Evolutionary conservation across 371 early-diverging fungal species (phyloP).

Genomic region (Lichtheimia ornata): DNA sequence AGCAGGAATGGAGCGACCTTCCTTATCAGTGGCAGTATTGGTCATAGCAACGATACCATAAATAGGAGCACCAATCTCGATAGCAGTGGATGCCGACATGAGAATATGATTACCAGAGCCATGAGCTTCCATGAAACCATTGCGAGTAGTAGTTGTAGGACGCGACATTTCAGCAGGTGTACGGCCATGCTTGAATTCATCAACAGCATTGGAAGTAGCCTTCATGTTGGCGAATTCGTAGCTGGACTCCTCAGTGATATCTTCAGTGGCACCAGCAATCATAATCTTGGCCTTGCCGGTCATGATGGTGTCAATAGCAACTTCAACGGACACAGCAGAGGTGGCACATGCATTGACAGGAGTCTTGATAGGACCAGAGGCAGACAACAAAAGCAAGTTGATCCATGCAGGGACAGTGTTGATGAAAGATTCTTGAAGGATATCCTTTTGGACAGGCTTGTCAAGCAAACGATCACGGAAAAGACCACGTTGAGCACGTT

Average conservation of each 20-base stretch:
- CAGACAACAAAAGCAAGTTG: slow-evolving; percentile 92
- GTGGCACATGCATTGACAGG: slow-evolving; percentile 96
- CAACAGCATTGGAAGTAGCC: slow-evolving; percentile 87
- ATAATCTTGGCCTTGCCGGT: slow-evolving; percentile 94
- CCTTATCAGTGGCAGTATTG: slow-evolving; percentile 96
- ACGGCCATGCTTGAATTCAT: slow-evolving; percentile 88
- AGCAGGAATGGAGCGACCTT: slow-evolving; percentile 94
- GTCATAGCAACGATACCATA: slow-evolving; percentile 92
- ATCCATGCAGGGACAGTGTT: slow-evolving; percentile 98
- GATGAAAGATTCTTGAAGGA: slow-evolving; percentile 94
- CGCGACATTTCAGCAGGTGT: slow-evolving; percentile 91
- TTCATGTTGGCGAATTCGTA: slow-evolving; percentile 98
- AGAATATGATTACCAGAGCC: slow-evolving; percentile 91
- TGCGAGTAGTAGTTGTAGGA: slow-evolving; percentile 88
- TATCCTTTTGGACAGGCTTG: slow-evolving; percentile 90
- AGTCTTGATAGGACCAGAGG: slow-evolving; percentile 96
- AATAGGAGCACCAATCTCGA: slow-evolving; percentile 95
- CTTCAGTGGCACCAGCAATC: slow-evolving; percentile 94
- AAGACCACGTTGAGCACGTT: slow-evolving; percentile 75
- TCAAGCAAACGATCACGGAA: slow-evolving; percentile 82
- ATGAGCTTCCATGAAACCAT: slow-evolving; percentile 95
- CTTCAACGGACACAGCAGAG: slow-evolving; percentile 89
- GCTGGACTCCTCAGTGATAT: slow-evolving; percentile 91
- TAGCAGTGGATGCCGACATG: slow-evolving; percentile 88
- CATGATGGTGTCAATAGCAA: slow-evolving; percentile 90